A percentile compares a stretch with the other conserved stretches of the same genome.
Conservation (phyloP, 306 rosid species). For the Hippophae gyantsensis region DNA sequence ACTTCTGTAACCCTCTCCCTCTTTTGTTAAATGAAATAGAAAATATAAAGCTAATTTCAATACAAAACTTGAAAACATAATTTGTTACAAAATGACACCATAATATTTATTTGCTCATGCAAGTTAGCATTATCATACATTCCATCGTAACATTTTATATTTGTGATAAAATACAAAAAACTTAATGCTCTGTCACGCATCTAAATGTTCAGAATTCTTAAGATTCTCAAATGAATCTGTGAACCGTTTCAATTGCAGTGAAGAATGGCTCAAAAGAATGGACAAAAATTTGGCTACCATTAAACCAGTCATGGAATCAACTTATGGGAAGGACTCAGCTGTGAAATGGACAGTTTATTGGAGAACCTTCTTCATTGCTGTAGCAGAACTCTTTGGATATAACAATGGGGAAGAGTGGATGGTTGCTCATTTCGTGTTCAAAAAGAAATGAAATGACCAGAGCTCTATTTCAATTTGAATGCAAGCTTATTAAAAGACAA, state of each 20-base stretch:
- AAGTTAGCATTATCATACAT: background rate
- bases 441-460: conserved; percentile 39
- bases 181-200: background rate
- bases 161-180: background rate
- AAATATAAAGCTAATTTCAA: no score
- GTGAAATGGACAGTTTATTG: conserved; percentile 86
- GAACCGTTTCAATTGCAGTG: conserved; percentile 41
- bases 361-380: conserved; percentile 90
- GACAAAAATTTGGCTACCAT: conserved; percentile 36
- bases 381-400: conserved; percentile 81
- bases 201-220: background rate
- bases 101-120: background rate
- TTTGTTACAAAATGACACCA: no score
- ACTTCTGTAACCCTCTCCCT: no score
- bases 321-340: conserved; percentile 75
- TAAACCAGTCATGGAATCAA: conserved; percentile 77
- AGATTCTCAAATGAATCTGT: background rate
- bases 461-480: background rate
- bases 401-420: conserved; percentile 91
- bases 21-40: no score
- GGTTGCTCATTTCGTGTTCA: conserved; percentile 68
- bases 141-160: no score
- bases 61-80: no score
- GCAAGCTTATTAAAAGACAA: background rate
- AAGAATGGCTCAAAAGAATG: conserved; percentile 97